Evolutionary conservation across 768 basidiomycete species (phyloP).

Genomic region (Tremella fuciformis): DNA sequence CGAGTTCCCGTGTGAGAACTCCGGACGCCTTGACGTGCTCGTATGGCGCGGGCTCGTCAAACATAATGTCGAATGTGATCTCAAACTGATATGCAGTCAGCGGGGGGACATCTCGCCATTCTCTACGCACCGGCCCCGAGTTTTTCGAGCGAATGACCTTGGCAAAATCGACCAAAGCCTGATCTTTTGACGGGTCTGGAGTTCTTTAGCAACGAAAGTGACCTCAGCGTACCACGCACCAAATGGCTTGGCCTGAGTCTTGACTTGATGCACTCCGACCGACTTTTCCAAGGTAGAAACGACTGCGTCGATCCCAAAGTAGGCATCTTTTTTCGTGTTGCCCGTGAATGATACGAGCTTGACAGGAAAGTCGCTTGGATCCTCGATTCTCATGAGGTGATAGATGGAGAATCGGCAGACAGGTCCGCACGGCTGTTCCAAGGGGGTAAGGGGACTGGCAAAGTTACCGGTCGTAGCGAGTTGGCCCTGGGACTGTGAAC

Average conservation of each 20-base stretch:
- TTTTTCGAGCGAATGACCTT: conserved; percentile 14
- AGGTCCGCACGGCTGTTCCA: conserved; percentile 5
- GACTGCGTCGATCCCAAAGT: too few relatives aligned
- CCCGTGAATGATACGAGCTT: not conserved
- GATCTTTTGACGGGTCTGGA: too few relatives aligned
- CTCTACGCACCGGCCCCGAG: not conserved
- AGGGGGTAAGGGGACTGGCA: conserved; percentile 2
- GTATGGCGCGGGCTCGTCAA: conserved; percentile 9
- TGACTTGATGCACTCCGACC: too few relatives aligned
- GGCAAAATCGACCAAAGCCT: conserved; percentile 8
- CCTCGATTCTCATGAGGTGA: conserved; percentile 9
- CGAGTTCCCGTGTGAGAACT: conserved; percentile 2
- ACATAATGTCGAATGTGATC: conserved; percentile 18
- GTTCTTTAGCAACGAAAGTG: too few relatives aligned
- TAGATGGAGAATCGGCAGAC: conserved; percentile 8
- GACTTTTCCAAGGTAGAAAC: too few relatives aligned
- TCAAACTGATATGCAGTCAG: conserved; percentile 3
- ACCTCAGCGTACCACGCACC: too few relatives aligned
- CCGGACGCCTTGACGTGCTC: conserved; percentile 5
- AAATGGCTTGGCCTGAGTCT: too few relatives aligned
- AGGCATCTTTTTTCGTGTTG: too few relatives aligned
- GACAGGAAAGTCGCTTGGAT: conserved; percentile 4
- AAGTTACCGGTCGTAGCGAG: conserved; percentile 10
- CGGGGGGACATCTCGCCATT: too few relatives aligned
- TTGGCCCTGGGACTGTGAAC: not conserved